These are phyloP conservation scores for Crucihimalaya himalaica DNA, from an alignment of 345 rosid species.

Conservation along the genomic window DNA sequence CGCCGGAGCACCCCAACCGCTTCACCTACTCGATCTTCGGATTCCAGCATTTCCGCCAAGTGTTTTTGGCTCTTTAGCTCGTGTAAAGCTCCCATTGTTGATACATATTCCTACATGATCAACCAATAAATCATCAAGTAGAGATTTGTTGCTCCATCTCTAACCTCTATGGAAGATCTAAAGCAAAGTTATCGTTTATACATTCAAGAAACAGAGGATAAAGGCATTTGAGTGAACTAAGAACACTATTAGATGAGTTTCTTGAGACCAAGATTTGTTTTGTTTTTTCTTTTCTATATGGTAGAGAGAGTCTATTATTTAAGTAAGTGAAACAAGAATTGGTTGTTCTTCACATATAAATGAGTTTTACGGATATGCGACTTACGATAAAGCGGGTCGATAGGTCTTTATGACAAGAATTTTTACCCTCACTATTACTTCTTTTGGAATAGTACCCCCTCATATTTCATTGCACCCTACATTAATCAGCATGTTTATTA, in stretches of 20 bases:
- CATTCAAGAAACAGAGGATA: conserved; percentile 10
- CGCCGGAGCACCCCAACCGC: conserved; percentile 61
- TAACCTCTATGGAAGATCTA: background rate
- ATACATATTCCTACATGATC: conserved; percentile 56
- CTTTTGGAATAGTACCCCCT: too few species aligned
- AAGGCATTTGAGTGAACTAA: background rate
- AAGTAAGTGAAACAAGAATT: background rate
- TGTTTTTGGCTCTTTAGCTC: conserved; percentile 62
- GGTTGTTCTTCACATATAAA: background rate
- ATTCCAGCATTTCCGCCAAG: conserved; percentile 51
- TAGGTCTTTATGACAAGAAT: conserved; percentile 55
- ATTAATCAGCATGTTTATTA: too few species aligned
- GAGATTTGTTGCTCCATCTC: background rate
- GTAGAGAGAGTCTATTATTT: too few species aligned
- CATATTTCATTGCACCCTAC: too few species aligned
- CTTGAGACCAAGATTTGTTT: background rate
- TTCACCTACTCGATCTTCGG: conserved; percentile 48
- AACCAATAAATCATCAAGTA: background rate
- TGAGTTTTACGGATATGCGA: background rate
- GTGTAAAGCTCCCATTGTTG: conserved; percentile 58
- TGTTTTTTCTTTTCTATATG: too few species aligned
- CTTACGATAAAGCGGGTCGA: conserved; percentile 61
- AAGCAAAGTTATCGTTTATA: background rate
- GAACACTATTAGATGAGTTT: background rate
- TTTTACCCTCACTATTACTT: too few species aligned